Evolutionary conservation across 2,329 filamentous ascomycete species (phyloP).

Genomic region (Monosporascus sp.): DNA sequence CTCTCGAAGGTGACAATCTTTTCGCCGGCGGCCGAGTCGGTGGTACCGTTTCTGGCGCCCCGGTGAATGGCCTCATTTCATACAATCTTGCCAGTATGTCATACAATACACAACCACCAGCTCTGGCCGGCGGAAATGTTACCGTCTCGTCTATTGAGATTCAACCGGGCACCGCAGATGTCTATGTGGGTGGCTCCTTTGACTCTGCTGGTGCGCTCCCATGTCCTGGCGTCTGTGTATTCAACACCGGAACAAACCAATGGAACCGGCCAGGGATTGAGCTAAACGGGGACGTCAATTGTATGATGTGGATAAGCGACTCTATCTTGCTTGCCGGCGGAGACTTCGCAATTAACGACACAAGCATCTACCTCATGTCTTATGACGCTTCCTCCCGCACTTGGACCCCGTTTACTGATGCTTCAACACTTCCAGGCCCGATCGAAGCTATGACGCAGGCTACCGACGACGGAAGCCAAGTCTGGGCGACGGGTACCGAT

Average conservation of each 20-base stretch:
- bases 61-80: slow-evolving; percentile 68
- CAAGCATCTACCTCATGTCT: slow-evolving; percentile 60
- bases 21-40: slow-evolving; percentile 79
- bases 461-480: slow-evolving; percentile 62
- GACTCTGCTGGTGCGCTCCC: slow-evolving; percentile 74
- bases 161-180: slow-evolving; percentile 62
- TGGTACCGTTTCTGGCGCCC: slow-evolving; percentile 59
- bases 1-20: slow-evolving; percentile 60
- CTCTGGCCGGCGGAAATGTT: slow-evolving; percentile 63
- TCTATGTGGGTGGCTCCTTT: slow-evolving; percentile 86
- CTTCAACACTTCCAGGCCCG: slow-evolving; percentile 68
- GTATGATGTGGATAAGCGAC: slow-evolving; percentile 71
- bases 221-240: slow-evolving; percentile 79
- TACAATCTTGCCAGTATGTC: slow-evolving; percentile 67
- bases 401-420: slow-evolving; percentile 62
- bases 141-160: slow-evolving; percentile 72
- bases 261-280: slow-evolving; percentile 77
- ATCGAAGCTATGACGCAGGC: slow-evolving; percentile 72
- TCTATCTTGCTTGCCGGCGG: slow-evolving; percentile 73
- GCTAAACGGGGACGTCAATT: slow-evolving; percentile 63
- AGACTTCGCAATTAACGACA: slow-evolving; percentile 63
- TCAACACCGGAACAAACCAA: slow-evolving; percentile 62
- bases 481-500: slow-evolving; percentile 77
- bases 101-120: slow-evolving; percentile 68
- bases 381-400: slow-evolving; percentile 64